Evolutionary conservation across 768 basidiomycete species (phyloP), one percentile per base, ranked within the genome.

Genomic region (Floccularia luteovirens): DNA sequence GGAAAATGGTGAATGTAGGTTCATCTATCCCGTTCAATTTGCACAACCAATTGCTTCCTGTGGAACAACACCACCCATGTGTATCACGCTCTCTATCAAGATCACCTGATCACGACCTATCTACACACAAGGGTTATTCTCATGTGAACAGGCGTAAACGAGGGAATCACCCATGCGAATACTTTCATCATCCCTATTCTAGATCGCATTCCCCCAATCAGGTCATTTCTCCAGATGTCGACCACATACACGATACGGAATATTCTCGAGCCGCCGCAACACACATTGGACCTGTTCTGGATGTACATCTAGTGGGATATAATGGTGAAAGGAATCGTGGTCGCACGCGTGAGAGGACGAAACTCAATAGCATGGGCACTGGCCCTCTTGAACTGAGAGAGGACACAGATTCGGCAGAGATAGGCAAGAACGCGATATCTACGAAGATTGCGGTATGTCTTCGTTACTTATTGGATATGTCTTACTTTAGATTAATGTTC

Each of bases 21-120:
- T 50, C 53, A 8, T 49, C 48, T 43, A 49, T 52, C n/a, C 53
- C 53, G 13, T 55, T 55, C 47, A 55, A 55, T 39, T 49, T 55
- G 16, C 51, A 55, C 42, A 49, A 53, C 28, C 42, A 39, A 43
- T 21, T 17, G 1, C 30, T 46, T 12, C 42, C 41, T 2, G 22
- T 41, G 14, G 41, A 45, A 16, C 5, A 28, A 0, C 38, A 22
- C 28, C 25, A 24, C 1, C 24, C 25, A 7, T n/a, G n/a, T n/a
- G 23, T 32, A n/a, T 41, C 53, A 43, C 42, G 47, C 37, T 35
- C 45, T 36, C 27, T 43, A 38, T 20, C 48, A 32, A 7, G 31
- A 41, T 35, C 45, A 40, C 10, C 46, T 42, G 27, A 34, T 42
- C n/a, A n/a, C 24, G 45, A 44, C 19, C 45, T 39, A 16, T 46